These are phyloP conservation scores for Nothomitra cinnamomea DNA, from an alignment of 2,329 filamentous ascomycete genomes.

Conservation along the genomic window DNA sequence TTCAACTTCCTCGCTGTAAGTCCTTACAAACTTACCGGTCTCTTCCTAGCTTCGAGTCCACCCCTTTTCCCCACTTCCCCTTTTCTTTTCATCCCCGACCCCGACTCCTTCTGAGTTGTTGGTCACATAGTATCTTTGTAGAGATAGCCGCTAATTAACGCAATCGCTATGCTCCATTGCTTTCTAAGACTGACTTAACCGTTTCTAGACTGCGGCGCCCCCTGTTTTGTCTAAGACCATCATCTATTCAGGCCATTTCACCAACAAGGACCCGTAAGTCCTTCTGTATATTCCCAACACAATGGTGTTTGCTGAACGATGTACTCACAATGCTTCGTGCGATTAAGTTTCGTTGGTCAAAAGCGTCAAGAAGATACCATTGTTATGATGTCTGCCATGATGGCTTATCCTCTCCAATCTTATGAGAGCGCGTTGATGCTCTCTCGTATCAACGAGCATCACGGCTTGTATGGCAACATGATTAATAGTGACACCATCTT, in stretches of 20 bases:
- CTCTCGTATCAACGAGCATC: slow-evolving; percentile 9
- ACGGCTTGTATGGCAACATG: slow-evolving; percentile 3
- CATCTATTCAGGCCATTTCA: slow-evolving; percentile 7
- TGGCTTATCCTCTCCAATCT: slow-evolving; percentile 7
- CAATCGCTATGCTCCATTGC: background rate
- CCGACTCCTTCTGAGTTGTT: background rate
- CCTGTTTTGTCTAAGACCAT: slow-evolving; percentile 6
- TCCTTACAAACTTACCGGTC: background rate
- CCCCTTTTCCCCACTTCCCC: background rate
- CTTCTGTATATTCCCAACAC: no score
- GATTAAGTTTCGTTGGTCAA: slow-evolving; percentile 5
- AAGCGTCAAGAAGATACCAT: slow-evolving; percentile 8
- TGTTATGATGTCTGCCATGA: slow-evolving; percentile 8
- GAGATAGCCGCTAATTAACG: no score
- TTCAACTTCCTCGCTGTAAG: slow-evolving; percentile 8
- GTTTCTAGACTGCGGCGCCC: slow-evolving; percentile 4
- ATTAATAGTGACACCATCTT: slow-evolving; percentile 10
- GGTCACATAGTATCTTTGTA: no score
- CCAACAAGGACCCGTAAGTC: slow-evolving; percentile 3
- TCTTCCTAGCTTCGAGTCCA: background rate
- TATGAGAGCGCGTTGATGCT: slow-evolving; percentile 3
- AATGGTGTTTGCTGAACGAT: background rate
- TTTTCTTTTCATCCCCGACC: background rate
- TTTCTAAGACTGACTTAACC: background rate
- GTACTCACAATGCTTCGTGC: background rate